Evolutionary conservation across 495 filamentous ascomycete genomes (phyloP), one percentile per base, ranked within the genome.

Genomic region (Hypoxylon intermedium): DNA sequence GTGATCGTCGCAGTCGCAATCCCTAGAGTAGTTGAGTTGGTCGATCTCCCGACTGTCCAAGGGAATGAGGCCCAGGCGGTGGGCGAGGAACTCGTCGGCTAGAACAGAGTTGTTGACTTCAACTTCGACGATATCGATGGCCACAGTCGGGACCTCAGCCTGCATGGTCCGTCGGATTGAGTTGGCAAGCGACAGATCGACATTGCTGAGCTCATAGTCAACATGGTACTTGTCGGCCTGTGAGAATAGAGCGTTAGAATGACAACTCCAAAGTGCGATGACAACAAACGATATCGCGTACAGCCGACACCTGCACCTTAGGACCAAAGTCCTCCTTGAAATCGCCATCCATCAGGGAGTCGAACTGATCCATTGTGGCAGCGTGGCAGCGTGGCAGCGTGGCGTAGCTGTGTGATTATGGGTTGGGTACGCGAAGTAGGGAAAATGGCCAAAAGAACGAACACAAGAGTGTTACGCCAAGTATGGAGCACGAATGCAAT

Each of bases 1-100:
- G 79, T 91, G 88, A 62, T 90, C 85, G 45, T 97, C 93, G 79
- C 94, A 98, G 60, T 93, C 90, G 79, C 94, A 98, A 73, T 98
- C 94, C 51, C 93, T 87, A n/a, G 89, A 89, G 77, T 96, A 96
- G 53, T 87, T 79, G 23, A 98, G 82, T 51, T 85, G 78, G 45
- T 97, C 91, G 71, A 93, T 87, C 68, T 89, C 87, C 56, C 88
- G 87, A 40, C 90, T 88, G 74, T 87, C 87, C 6, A 98, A 84
- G 9, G 95, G 95, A 54, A 98, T 86, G 24, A 98, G 85, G 24
- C 94, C 94, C 3, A 98, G 83, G 19, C 94, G 89, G 77, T 98
- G 94, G 30, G 88, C 85, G 63, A 98, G 85, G 77, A 98, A 96
- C 72, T 98, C 94, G 74, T 98, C 94, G 33, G 94, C 88, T 6